A percentile compares a stretch with the other conserved stretches of the same genome.
Evolutionary conservation across 2,329 filamentous ascomycete species (phyloP).

Genomic region (Nannizziopsis arthrosporioides): DNA sequence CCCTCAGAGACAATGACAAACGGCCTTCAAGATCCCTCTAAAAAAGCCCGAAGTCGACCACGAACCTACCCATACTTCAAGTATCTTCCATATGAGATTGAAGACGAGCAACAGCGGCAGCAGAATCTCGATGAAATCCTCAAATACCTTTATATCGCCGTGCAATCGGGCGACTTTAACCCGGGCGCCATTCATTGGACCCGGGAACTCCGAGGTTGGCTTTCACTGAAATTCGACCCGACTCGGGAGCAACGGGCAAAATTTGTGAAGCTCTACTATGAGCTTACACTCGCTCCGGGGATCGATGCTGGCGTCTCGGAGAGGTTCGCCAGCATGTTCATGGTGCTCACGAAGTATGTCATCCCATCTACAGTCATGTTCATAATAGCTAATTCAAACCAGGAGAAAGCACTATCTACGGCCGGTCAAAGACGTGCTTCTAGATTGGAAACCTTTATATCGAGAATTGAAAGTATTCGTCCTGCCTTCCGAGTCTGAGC

Average conservation of each 20-base stretch:
- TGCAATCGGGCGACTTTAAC: conserved; percentile 86
- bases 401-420: conserved; percentile 94
- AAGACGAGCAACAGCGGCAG: conserved; percentile 66
- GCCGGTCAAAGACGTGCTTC: conserved; percentile 72
- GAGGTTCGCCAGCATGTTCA: conserved; percentile 92
- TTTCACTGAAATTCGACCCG: conserved; percentile 94
- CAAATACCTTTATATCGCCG: conserved; percentile 82
- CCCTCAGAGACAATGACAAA: conserved; percentile 39
- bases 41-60: conserved; percentile 59
- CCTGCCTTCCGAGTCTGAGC: conserved; percentile 65
- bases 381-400: conserved; percentile 14
- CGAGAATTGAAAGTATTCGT: conserved; percentile 86
- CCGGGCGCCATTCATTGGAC: conserved; percentile 95
- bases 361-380: not conserved
- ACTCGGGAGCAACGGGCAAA: conserved; percentile 70
- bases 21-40: conserved; percentile 38
- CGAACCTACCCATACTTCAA: conserved; percentile 88
- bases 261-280: conserved; percentile 85
- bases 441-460: conserved; percentile 91
- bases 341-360: conserved; percentile 80
- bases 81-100: conserved; percentile 78
- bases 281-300: conserved; percentile 79
- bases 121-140: conserved; percentile 74
- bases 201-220: conserved; percentile 86
- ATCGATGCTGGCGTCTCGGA: conserved; percentile 72